A percentile compares a stretch with the other conserved stretches of the same genome.
These are phyloP conservation scores for Eurotiales sp. DNA, from an alignment of 2,329 filamentous ascomycete species.

Conservation along the genomic window DNA sequence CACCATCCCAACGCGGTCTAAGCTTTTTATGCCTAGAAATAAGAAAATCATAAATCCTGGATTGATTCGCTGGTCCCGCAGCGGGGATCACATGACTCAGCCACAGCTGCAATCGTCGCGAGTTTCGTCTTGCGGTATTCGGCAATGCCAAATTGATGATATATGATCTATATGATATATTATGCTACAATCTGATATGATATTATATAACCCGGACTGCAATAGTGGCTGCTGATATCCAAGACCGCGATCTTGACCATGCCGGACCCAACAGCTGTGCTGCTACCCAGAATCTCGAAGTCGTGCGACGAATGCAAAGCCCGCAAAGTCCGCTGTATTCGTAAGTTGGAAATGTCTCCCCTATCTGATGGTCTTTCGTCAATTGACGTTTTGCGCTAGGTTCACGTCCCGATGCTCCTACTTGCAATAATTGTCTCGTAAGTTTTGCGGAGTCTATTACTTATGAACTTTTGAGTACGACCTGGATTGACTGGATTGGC, in stretches of 20 bases:
- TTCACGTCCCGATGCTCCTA: conserved; percentile 5
- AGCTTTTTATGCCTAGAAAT: no score
- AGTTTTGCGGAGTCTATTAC: neutral
- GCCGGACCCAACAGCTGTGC: conserved; percentile 3
- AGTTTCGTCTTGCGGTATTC: no score
- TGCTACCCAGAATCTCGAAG: conserved; percentile 18
- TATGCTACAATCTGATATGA: no score
- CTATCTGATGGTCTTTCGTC: neutral
- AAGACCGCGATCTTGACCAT: neutral
- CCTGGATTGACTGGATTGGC: neutral
- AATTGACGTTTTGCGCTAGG: neutral
- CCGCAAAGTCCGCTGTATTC: conserved; percentile 41
- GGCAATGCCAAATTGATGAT: no score
- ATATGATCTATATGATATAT: no score
- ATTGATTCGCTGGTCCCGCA: no score
- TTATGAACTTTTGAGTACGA: neutral
- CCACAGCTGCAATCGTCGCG: no score
- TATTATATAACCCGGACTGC: no score
- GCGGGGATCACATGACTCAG: no score
- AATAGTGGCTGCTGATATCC: neutral
- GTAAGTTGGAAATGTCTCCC: conserved; percentile 20
- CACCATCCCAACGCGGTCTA: no score
- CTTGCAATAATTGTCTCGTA: conserved; percentile 29
- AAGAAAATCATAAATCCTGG: no score
- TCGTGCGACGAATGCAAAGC: conserved; percentile 39